phyloP scores from a whole-genome alignment of 106 monocot species.

The Dendrobium catenatum region DNA sequence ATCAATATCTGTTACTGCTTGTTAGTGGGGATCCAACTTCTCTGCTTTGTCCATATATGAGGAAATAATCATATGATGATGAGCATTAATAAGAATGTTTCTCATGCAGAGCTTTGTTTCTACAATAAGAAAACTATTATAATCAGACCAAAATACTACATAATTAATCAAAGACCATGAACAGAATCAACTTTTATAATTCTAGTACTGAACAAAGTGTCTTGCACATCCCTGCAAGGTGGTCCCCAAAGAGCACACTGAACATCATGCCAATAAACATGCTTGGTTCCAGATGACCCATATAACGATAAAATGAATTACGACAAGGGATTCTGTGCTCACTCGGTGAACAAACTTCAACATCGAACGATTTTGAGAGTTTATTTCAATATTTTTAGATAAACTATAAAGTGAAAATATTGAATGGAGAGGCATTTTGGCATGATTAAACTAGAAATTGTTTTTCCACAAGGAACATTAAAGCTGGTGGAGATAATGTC shows the following conservation, averaged over 20 bases:
- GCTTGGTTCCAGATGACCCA: too few species aligned
- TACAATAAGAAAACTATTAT: slow-evolving; percentile 4
- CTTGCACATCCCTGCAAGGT: slow-evolving; percentile 90
- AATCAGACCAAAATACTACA: background rate
- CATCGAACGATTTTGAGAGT: too few species aligned
- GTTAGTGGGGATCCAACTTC: slow-evolving; percentile 1
- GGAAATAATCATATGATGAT: slow-evolving; percentile 99
- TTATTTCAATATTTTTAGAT: too few species aligned
- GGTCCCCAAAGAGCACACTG: slow-evolving; percentile 98
- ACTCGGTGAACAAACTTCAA: too few species aligned
- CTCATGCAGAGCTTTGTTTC: slow-evolving; percentile 96
- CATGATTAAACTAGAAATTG: too few species aligned
- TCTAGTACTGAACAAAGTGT: slow-evolving; percentile 98
- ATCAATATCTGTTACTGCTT: too few species aligned
- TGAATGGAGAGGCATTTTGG: too few species aligned
- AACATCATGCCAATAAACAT: background rate
- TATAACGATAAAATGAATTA: too few species aligned
- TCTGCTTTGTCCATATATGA: slow-evolving; percentile 70
- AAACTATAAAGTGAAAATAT: too few species aligned
- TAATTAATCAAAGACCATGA: slow-evolving; percentile 1
- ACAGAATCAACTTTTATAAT: slow-evolving; percentile 68
- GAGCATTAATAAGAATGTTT: slow-evolving; percentile 79
- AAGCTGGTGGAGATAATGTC: too few species aligned
- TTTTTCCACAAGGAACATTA: too few species aligned
- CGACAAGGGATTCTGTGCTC: background rate